Percentiles rank a stretch among this genome's conserved stretches.
Conservation (phyloP, 2,329 filamentous ascomycete species). For the Ambrosiella beaveri region DNA sequence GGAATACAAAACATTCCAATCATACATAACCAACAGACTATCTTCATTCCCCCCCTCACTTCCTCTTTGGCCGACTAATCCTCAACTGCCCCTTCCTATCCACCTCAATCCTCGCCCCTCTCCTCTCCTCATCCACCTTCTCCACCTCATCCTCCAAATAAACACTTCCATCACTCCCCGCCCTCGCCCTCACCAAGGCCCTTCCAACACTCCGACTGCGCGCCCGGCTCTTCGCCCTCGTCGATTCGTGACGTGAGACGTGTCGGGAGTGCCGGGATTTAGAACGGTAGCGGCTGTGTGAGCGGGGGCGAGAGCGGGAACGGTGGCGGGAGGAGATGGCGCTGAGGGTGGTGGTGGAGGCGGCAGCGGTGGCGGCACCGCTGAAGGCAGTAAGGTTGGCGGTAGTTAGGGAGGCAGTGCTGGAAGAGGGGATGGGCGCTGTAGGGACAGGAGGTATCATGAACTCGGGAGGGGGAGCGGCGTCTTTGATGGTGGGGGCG, state of each 20-base stretch:
- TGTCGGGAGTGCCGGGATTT: slow-evolving; percentile 7
- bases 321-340: not conserved
- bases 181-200: slow-evolving; percentile 1
- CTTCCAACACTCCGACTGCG: slow-evolving; percentile 2
- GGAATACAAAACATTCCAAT: not conserved
- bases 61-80: slow-evolving; percentile 54
- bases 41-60: not conserved
- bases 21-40: not conserved
- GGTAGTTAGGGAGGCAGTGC: slow-evolving; percentile 16
- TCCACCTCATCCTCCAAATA: slow-evolving; percentile 46
- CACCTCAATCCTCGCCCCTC: slow-evolving; percentile 57
- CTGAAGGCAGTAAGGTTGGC: slow-evolving; percentile 18
- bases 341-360: not conserved
- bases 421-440: slow-evolving; percentile 15
- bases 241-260: slow-evolving; percentile 5
- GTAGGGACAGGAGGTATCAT: slow-evolving; percentile 10
- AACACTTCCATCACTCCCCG: slow-evolving; percentile 35
- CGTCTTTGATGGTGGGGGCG: not conserved
- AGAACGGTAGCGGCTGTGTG: not conserved
- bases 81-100: slow-evolving; percentile 94
- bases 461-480: not conserved
- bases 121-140: slow-evolving; percentile 34
- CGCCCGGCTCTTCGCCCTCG: not conserved
- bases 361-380: slow-evolving; percentile 20
- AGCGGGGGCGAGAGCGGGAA: slow-evolving; percentile 6